phyloP scores from a whole-genome alignment of 1,284 basidiomycete genomes.

The Cryptococcus sp. region DNA sequence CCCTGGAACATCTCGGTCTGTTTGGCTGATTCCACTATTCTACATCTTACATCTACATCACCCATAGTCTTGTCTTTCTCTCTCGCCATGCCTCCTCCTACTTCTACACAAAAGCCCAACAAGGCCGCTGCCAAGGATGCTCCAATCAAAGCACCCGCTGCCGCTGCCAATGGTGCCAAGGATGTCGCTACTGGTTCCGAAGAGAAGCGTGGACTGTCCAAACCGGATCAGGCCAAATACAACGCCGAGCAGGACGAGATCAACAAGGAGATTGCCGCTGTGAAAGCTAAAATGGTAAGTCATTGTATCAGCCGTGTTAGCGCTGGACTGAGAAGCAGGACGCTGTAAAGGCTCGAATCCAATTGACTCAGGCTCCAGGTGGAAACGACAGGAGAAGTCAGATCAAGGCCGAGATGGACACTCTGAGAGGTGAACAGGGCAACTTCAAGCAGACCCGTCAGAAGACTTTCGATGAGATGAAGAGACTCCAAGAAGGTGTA shows the following conservation, averaged over 20 bases:
- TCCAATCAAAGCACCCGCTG: conserved; percentile 5
- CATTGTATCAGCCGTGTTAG: background rate
- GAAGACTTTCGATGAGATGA: conserved; percentile 79
- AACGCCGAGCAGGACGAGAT: conserved; percentile 78
- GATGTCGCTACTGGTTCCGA: conserved; percentile 20
- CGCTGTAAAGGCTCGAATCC: conserved; percentile 73
- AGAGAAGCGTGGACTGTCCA: conserved; percentile 48
- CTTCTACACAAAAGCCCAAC: conserved; percentile 40
- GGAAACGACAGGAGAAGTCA: conserved; percentile 58
- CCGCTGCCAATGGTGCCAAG: conserved; percentile 41
- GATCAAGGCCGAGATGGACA: conserved; percentile 78
- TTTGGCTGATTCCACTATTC: background rate
- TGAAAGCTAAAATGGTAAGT: conserved; percentile 75
- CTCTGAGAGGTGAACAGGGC: conserved; percentile 74
- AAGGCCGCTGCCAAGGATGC: conserved; percentile 10
- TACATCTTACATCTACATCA: background rate
- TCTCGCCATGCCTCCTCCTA: conserved; percentile 43
- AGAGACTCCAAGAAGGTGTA: conserved; percentile 71
- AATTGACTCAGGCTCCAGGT: conserved; percentile 56
- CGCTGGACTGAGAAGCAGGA: conserved; percentile 52
- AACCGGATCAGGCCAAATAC: conserved; percentile 74
- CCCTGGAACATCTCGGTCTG: background rate
- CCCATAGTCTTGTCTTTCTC: background rate
- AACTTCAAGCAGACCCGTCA: conserved; percentile 65
- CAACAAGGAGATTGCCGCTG: conserved; percentile 73